Evolutionary conservation across 2,329 filamentous ascomycete species (phyloP), one percentile per base, ranked within the genome.

Genomic region (Talaromyces sp.): DNA sequence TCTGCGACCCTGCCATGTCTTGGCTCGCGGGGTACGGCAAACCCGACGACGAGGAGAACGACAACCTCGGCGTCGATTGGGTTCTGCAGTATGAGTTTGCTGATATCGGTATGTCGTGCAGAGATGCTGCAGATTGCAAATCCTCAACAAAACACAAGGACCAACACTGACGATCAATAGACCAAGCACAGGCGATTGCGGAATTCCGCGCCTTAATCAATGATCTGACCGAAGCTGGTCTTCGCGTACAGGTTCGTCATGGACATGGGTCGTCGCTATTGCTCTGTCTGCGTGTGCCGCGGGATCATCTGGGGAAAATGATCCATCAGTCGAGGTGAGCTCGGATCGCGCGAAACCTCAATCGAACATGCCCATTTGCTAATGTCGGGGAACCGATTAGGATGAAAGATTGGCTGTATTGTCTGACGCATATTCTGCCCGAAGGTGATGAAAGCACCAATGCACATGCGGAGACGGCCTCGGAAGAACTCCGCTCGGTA

Each of bases 371-470:
- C 14, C 2, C 6, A 29, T 10, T 19, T 39, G 8, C 46, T 49
- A 24, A 49, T 42, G 16, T n/a, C 5, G 16, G 17, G 10, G 13
- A n/a, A n/a, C n/a, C n/a, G 2, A 45, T 7, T 52, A 89, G 94
- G 59, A 86, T 97, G 16, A 89, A 91, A 69, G 94, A 97, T 75
- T 99, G 92, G 91, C 84, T 97, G 30, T 88, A 94, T 69, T 91
- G 92, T 47, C 88, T 97, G 49, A 87, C 91, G 57, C 82, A 89
- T 45, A 83, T 85, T 17, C 86, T 91, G 32, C 93, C 93, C 0
- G 82, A 86, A 51, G 87, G 86, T 66, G 86, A 95, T 61, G 84
- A 90, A 16, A 76, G 82, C 43, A 79, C 84, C 54, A 83, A 86
- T 13, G 82, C 95, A 47, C 88, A 96, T 61, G 89, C 91, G 1